Evolutionary conservation across 163 green algal genomes (phyloP).

Genomic region (Scenedesmus sp.): DNA sequence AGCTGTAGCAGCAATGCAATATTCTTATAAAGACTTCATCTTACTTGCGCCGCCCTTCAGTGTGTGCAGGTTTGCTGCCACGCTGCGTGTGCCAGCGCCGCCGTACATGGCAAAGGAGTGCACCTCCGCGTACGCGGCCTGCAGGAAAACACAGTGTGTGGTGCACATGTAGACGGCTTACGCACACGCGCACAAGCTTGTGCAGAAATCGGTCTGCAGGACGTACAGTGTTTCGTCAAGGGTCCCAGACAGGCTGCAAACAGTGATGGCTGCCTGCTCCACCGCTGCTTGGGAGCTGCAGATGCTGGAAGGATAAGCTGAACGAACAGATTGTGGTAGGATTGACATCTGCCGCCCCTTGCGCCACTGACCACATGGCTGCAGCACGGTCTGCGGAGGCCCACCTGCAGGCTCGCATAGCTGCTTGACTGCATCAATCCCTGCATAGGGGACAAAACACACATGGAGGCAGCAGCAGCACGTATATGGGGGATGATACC

Average conservation of each 20-base stretch:
- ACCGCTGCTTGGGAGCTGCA: too few species aligned
- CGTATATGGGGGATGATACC: too few species aligned
- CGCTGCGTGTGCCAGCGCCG: conserved; percentile 42
- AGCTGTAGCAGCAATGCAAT: too few species aligned
- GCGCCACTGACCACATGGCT: neutral
- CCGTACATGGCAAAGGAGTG: conserved; percentile 75
- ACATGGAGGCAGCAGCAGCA: neutral
- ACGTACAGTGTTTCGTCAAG: too few species aligned
- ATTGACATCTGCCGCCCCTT: too few species aligned
- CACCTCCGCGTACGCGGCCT: conserved; percentile 48
- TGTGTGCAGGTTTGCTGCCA: neutral
- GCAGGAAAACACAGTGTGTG: neutral
- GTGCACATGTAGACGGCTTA: too few species aligned
- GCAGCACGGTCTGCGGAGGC: neutral
- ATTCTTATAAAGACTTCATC: neutral
- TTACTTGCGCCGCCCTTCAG: neutral
- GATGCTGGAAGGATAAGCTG: too few species aligned
- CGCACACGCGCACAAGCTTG: too few species aligned
- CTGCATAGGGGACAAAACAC: neutral
- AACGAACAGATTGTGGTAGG: too few species aligned
- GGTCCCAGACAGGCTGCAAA: too few species aligned
- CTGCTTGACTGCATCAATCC: neutral
- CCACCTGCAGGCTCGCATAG: neutral
- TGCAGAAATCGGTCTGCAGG: too few species aligned
- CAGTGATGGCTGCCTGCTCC: too few species aligned